Conservation (phyloP, 1,284 basidiomycete species). For the Microbotryum silenes-acaulis region DNA sequence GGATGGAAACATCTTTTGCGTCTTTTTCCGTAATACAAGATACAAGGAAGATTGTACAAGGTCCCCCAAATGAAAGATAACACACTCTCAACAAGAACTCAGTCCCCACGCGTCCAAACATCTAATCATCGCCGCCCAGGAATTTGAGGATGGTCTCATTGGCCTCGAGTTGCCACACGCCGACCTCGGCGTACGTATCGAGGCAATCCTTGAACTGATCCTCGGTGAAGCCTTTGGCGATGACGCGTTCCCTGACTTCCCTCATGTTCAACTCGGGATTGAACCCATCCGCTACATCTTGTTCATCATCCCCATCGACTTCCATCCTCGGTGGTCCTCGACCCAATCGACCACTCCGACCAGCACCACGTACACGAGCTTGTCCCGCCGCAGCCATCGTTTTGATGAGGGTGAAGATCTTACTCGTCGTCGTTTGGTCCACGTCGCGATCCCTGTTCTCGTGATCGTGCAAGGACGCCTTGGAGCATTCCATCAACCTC, state of each 20-base stretch:
- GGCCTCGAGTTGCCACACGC: constrained; percentile 32
- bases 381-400: constrained; percentile 55
- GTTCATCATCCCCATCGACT: constrained; percentile 57
- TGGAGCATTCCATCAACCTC: constrained; percentile 91
- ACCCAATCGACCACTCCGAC: constrained; percentile 43
- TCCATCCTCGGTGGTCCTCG: constrained; percentile 49
- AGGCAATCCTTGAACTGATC: constrained; percentile 58
- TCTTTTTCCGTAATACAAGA: too few species aligned
- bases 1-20: too few species aligned
- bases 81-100: too few species aligned
- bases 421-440: constrained; percentile 69
- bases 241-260: constrained; percentile 72
- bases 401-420: constrained; percentile 83
- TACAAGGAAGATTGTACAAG: too few species aligned
- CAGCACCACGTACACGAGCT: constrained; percentile 34
- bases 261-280: constrained; percentile 55
- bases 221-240: constrained; percentile 83
- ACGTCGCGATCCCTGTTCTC: constrained; percentile 51
- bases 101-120: too few species aligned
- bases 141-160: constrained; percentile 23
- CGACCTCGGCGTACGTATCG: constrained; percentile 32
- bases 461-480: constrained; percentile 73
- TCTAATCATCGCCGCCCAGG: not conserved
- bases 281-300: constrained; percentile 19
- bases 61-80: too few species aligned